Conservation (phyloP, 2,329 filamentous ascomycete species). For the Sporothrix sp. region DNA sequence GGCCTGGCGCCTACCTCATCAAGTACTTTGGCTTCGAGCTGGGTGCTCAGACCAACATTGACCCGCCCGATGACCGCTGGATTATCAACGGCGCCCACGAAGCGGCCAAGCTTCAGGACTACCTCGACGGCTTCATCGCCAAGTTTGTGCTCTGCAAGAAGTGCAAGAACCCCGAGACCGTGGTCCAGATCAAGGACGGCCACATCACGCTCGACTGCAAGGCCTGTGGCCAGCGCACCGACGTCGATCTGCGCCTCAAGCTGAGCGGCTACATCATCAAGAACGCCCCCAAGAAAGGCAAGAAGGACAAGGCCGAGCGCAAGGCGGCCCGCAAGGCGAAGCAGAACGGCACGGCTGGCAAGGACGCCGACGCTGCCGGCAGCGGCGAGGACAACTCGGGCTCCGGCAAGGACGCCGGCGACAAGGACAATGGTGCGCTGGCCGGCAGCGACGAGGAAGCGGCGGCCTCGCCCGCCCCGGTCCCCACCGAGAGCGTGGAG, state of each 20-base stretch:
- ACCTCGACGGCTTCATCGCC: conserved; percentile 95
- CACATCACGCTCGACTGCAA: conserved; percentile 95
- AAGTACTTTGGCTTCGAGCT: conserved; percentile 99
- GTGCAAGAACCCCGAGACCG: conserved; percentile 99
- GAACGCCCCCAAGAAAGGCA: conserved; percentile 85
- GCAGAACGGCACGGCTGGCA: conserved; percentile 56
- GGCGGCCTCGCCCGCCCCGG: conserved; percentile 25
- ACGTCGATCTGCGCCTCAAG: conserved; percentile 89
- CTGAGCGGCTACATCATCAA: conserved; percentile 96
- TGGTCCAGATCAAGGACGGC: conserved; percentile 88
- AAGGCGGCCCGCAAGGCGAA: conserved; percentile 89
- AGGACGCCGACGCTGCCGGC: conserved; percentile 40
- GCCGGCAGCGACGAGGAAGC: conserved; percentile 59
- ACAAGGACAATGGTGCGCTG: conserved; percentile 45
- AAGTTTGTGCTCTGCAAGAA: conserved; percentile 99
- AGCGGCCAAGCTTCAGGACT: conserved; percentile 88
- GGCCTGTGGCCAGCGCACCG: conserved; percentile 86
- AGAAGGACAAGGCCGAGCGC: conserved; percentile 90
- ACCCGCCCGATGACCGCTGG: conserved; percentile 96
- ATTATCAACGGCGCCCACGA: conserved; percentile 99
- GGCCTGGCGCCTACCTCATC: conserved; percentile 90
- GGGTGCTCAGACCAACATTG: conserved; percentile 95
- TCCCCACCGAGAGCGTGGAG: conserved; percentile 38
- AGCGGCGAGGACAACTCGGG: conserved; percentile 51
- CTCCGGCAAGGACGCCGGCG: conserved; percentile 38